These are phyloP conservation scores for Colletotrichum agaves DNA, from an alignment of 2,329 filamentous ascomycete species.

Conservation along the genomic window DNA sequence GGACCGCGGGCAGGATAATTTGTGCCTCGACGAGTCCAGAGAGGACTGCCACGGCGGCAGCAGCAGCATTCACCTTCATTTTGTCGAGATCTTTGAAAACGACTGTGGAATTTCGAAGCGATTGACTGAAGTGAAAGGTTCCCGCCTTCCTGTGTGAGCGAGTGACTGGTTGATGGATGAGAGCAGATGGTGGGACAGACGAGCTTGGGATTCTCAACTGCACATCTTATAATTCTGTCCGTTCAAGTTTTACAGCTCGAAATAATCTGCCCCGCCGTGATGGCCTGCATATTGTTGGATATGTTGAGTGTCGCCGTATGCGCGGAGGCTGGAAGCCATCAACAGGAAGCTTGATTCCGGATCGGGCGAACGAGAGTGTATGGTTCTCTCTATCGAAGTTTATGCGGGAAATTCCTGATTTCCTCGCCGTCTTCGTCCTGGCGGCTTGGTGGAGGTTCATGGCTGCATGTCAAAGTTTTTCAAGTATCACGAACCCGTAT, in stretches of 20 bases:
- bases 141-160: conserved; percentile 30
- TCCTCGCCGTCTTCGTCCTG: conserved; percentile 2
- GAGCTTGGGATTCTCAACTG: not conserved
- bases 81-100: conserved; percentile 1
- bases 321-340: not conserved
- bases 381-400: conserved; percentile 10
- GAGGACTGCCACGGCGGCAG: conserved; percentile 26
- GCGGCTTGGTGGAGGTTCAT: conserved; percentile 3
- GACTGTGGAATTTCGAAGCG: conserved; percentile 19
- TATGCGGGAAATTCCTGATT: conserved; percentile 22
- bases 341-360: not conserved
- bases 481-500: not conserved
- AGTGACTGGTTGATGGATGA: conserved; percentile 32
- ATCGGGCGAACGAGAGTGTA: not conserved
- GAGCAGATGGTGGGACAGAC: conserved; percentile 3
- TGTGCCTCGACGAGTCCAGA: conserved; percentile 27
- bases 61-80: conserved; percentile 29
- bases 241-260: not conserved
- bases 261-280: not conserved
- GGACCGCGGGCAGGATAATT: not conserved
- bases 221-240: conserved; percentile 18
- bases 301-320: not conserved
- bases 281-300: not conserved
- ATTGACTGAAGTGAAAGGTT: conserved; percentile 34
- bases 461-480: conserved; percentile 17